Evolutionary conservation across 2,329 filamentous ascomycete species (phyloP).

Genomic region (Fusarium nematophilum): DNA sequence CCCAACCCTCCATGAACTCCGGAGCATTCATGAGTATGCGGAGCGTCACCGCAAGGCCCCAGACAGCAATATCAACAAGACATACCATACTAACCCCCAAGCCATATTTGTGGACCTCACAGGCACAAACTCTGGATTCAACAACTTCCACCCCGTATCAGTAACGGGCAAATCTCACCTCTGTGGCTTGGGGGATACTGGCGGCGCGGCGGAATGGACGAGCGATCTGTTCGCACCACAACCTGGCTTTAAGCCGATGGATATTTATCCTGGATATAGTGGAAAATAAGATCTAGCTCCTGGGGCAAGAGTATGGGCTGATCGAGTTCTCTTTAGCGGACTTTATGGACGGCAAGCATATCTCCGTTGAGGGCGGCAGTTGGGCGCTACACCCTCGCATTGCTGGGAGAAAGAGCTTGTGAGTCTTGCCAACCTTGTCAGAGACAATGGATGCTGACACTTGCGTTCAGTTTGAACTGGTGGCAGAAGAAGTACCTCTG

Average conservation of each 20-base stretch:
- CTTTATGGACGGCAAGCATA: constrained; percentile 31
- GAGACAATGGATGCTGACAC: background rate
- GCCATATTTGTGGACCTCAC: constrained; percentile 13
- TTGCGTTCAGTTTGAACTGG: constrained; percentile 21
- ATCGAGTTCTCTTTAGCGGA: constrained; percentile 8
- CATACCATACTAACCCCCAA: constrained; percentile 4
- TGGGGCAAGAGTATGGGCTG: background rate
- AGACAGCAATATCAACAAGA: constrained; percentile 6
- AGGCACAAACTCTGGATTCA: constrained; percentile 18
- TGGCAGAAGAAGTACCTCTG: constrained; percentile 33
- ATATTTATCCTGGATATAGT: constrained; percentile 32
- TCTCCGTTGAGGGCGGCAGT: constrained; percentile 20
- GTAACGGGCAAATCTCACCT: constrained; percentile 17
- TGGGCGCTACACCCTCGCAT: constrained; percentile 31
- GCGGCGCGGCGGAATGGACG: constrained; percentile 32
- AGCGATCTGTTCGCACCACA: constrained; percentile 9
- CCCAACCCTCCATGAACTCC: constrained; percentile 25
- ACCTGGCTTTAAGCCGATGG: constrained; percentile 25
- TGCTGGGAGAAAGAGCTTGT: constrained; percentile 28
- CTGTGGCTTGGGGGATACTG: constrained; percentile 21
- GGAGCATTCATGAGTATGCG: constrained; percentile 22
- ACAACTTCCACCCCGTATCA: constrained; percentile 13
- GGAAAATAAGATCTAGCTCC: background rate
- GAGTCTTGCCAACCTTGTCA: background rate
- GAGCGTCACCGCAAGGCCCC: constrained; percentile 6